Conservation (phyloP, 2,329 filamentous ascomycete genomes). For the Penicillium sp. region DNA sequence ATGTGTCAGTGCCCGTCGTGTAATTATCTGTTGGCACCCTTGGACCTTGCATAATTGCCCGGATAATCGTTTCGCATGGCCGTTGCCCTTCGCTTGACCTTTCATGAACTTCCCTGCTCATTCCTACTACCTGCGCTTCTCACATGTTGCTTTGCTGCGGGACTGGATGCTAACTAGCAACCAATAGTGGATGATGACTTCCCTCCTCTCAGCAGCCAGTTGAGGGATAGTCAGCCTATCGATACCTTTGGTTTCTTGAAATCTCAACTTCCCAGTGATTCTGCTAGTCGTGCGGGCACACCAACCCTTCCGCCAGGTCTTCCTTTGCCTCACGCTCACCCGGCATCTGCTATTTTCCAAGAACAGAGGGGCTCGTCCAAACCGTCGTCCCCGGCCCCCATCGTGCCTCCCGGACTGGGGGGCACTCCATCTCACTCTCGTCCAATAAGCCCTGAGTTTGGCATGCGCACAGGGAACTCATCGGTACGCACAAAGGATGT, state of each 20-base stretch:
- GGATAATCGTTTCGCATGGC: constrained; percentile 10
- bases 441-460: constrained; percentile 29
- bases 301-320: constrained; percentile 43
- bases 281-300: constrained; percentile 37
- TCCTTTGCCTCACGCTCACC: constrained; percentile 43
- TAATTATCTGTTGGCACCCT: constrained; percentile 35
- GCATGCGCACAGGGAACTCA: constrained; percentile 18
- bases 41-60: constrained; percentile 25
- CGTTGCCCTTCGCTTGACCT: constrained; percentile 9
- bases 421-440: constrained; percentile 32
- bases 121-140: constrained; percentile 7
- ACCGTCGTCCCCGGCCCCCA: constrained; percentile 29
- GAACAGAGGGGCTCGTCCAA: constrained; percentile 32
- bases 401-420: constrained; percentile 30
- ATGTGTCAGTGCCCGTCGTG: constrained; percentile 29
- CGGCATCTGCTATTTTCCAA: constrained; percentile 34
- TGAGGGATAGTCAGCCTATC: constrained; percentile 37
- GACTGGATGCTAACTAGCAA: constrained; percentile 28
- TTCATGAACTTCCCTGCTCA: not conserved
- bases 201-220: constrained; percentile 43
- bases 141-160: constrained; percentile 9
- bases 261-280: constrained; percentile 35
- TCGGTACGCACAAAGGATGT: constrained; percentile 30
- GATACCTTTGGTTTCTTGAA: constrained; percentile 39
- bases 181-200: constrained; percentile 48